Conservation (phyloP, 169 alveolate species). For the Plasmodium gonderi region DNA sequence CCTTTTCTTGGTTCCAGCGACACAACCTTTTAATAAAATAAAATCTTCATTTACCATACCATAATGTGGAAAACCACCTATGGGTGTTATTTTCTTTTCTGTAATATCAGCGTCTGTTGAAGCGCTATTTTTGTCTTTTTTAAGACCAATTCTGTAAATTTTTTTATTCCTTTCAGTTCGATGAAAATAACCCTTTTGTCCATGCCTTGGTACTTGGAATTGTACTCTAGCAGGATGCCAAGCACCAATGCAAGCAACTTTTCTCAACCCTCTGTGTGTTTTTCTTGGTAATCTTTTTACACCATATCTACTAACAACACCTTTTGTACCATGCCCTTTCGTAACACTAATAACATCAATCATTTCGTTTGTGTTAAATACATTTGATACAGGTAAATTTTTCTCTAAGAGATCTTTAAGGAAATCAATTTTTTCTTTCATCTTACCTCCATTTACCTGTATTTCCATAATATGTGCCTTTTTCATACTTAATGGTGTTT, state of each 20-base stretch:
- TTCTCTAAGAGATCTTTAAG: conserved; percentile 96
- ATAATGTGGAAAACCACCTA: conserved; percentile 99
- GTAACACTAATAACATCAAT: conserved; percentile 98
- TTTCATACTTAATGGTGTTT: conserved; percentile 94
- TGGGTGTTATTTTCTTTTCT: conserved; percentile 98
- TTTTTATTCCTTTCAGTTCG: conserved; percentile 99
- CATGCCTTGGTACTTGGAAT: conserved; percentile 99
- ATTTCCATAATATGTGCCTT: conserved; percentile 99
- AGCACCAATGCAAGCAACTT: conserved; percentile 99
- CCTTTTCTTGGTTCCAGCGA: conserved; percentile 98
- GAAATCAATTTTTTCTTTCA: conserved; percentile 97
- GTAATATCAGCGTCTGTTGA: conserved; percentile 98
- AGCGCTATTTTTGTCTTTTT: conserved; percentile 95
- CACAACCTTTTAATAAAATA: conserved; percentile 98
- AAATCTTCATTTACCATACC: conserved; percentile 99
- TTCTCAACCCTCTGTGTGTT: conserved; percentile 99
- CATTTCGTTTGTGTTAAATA: conserved; percentile 97
- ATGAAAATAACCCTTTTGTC: conserved; percentile 99
- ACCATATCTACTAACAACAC: conserved; percentile 99
- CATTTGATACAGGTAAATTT: conserved; percentile 95
- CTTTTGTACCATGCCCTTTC: conserved; percentile 99
- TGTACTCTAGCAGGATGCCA: conserved; percentile 99
- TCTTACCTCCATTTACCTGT: conserved; percentile 99
- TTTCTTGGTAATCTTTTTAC: conserved; percentile 99
- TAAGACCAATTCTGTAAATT: conserved; percentile 98